Percentiles rank a stretch among this genome's conserved stretches.
These are phyloP conservation scores for Solanum clarkiae DNA, from an alignment of 257 asterid genomes.

Conservation along the genomic window DNA sequence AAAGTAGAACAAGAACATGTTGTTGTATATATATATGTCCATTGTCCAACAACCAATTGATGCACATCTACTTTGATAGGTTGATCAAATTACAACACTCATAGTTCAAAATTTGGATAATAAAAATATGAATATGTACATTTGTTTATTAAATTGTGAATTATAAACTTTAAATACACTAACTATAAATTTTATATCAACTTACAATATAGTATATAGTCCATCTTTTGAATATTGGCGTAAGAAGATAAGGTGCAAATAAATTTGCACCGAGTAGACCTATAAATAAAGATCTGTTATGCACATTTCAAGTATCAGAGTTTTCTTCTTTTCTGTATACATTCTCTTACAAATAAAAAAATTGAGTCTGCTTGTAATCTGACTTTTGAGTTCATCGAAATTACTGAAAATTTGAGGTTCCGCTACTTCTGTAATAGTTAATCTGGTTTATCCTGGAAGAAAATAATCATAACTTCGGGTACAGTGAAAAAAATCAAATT, in stretches of 20 bases:
- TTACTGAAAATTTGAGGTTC: too few species aligned
- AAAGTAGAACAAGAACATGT: constrained; percentile 29
- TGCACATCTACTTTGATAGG: not conserved
- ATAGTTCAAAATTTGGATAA: not conserved
- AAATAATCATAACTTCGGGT: too few species aligned
- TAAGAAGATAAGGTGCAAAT: not conserved
- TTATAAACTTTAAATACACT: not conserved
- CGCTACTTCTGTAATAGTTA: too few species aligned
- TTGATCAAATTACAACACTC: not conserved
- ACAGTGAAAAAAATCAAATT: too few species aligned
- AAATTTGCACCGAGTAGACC: too few species aligned
- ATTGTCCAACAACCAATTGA: constrained; percentile 13
- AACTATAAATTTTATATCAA: not conserved
- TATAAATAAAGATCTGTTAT: too few species aligned
- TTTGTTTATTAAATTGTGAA: not conserved
- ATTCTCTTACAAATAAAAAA: too few species aligned
- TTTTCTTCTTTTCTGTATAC: too few species aligned
- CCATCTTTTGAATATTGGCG: not conserved
- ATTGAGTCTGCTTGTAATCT: too few species aligned
- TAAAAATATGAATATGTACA: not conserved
- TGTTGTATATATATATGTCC: constrained; percentile 1
- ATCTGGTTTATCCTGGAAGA: too few species aligned
- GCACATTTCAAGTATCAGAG: too few species aligned
- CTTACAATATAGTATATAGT: not conserved
- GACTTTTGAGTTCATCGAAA: too few species aligned